Evolutionary conservation across 768 basidiomycete species (phyloP).

Genomic region (Glaciozyma martinii): DNA sequence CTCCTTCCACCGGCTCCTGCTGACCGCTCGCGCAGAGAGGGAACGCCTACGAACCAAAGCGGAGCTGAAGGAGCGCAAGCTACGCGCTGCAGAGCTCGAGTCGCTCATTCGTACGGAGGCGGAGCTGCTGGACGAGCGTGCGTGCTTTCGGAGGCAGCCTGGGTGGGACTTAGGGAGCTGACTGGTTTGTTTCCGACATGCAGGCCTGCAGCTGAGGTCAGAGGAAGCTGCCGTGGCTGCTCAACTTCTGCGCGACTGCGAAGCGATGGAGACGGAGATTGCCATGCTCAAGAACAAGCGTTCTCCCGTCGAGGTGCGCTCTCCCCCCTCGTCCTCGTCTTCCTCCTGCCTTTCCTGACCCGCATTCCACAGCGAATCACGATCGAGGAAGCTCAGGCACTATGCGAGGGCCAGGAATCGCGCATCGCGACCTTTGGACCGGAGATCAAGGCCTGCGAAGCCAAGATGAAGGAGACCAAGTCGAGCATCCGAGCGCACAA

Average conservation of each 20-base stretch:
- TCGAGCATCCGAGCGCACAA: slow-evolving; percentile 13
- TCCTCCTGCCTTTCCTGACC: not conserved
- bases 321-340: not conserved
- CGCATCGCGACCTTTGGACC: slow-evolving; percentile 15
- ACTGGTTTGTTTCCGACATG: not conserved
- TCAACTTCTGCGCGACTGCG: slow-evolving; percentile 14
- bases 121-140: slow-evolving; percentile 15
- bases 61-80: slow-evolving; percentile 14
- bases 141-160: not conserved
- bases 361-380: slow-evolving; percentile 19
- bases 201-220: slow-evolving; percentile 5
- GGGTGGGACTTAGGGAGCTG: not conserved
- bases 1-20: not conserved
- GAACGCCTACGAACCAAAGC: slow-evolving; percentile 7
- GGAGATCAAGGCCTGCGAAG: slow-evolving; percentile 10
- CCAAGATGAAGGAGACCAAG: slow-evolving; percentile 22
- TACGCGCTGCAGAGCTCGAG: slow-evolving; percentile 17
- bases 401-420: slow-evolving; percentile 10
- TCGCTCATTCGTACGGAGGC: slow-evolving; percentile 17
- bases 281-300: slow-evolving; percentile 32
- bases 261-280: slow-evolving; percentile 31
- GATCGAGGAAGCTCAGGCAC: slow-evolving; percentile 5
- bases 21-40: not conserved
- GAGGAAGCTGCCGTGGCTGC: slow-evolving; percentile 10
- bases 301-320: slow-evolving; percentile 17